Evolutionary conservation across 257 asterid genomes (phyloP).

Genomic region (Solanum pennellii): DNA sequence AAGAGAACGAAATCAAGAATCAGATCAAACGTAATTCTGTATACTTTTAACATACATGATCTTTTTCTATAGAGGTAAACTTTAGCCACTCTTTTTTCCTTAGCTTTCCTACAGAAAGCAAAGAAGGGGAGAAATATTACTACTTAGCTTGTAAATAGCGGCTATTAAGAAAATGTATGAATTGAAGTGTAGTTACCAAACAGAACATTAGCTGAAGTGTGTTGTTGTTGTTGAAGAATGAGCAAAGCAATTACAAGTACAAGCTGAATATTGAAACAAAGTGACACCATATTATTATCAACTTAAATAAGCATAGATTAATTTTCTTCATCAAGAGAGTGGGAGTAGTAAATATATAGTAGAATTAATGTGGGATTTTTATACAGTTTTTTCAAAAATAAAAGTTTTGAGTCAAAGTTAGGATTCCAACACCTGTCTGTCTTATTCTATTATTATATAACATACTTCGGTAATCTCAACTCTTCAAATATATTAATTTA

Average conservation of each 20-base stretch:
- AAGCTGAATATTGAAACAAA: conserved; percentile 18
- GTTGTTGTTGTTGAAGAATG: neutral
- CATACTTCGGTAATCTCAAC: conserved; percentile 45
- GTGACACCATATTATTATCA: conserved; percentile 30
- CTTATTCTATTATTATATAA: conserved; percentile 4
- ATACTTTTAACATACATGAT: neutral
- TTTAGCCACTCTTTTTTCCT: neutral
- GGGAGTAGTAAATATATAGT: neutral
- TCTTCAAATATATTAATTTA: conserved; percentile 9
- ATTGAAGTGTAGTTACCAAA: conserved; percentile 16
- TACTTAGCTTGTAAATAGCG: neutral
- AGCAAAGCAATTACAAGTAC: conserved; percentile 1
- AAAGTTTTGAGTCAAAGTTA: conserved; percentile 47
- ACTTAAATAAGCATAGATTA: neutral
- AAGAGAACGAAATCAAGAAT: too few relatives aligned
- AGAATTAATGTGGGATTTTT: conserved; percentile 26
- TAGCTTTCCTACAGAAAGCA: neutral
- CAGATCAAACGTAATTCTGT: neutral
- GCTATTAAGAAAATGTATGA: neutral
- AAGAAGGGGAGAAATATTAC: neutral
- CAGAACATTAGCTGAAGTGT: conserved; percentile 23
- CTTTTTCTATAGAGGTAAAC: neutral
- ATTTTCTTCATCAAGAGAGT: conserved; percentile 3
- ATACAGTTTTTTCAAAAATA: conserved; percentile 26
- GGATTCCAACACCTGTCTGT: conserved; percentile 38